Conservation (phyloP, 306 rosid species). For the Lathyrus oleraceus region DNA sequence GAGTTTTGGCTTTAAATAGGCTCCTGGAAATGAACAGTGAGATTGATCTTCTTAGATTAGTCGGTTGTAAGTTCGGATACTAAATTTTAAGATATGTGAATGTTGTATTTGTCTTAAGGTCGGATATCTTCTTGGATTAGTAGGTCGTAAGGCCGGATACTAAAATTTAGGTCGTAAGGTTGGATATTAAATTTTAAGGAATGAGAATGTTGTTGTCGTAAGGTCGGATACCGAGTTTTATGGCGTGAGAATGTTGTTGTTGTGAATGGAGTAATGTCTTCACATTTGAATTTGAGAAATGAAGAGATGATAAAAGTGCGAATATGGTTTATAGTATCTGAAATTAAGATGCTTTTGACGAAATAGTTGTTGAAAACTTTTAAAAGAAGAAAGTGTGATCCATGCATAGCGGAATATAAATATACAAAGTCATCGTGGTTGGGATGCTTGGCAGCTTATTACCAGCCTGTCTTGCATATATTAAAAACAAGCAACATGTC, state of each 20-base stretch:
- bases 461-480: conserved; percentile 56
- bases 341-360: conserved; percentile 20
- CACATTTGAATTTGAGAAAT: conserved; percentile 21
- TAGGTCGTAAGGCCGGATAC: too few relatives aligned
- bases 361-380: conserved; percentile 43
- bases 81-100: too few relatives aligned
- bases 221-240: too few relatives aligned
- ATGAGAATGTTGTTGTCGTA: too few relatives aligned
- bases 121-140: too few relatives aligned
- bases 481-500: conserved; percentile 26
- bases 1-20: too few relatives aligned
- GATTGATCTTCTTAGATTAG: too few relatives aligned
- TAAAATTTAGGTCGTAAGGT: too few relatives aligned
- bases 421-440: conserved; percentile 41
- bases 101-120: too few relatives aligned
- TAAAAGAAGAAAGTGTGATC: conserved; percentile 42
- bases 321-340: conserved; percentile 23
- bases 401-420: conserved; percentile 50
- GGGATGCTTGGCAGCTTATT: conserved; percentile 35
- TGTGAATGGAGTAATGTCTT: conserved; percentile 14
- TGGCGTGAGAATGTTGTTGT: background rate
- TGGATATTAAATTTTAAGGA: too few relatives aligned
- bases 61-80: too few relatives aligned
- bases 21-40: too few relatives aligned
- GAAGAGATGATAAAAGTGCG: conserved; percentile 12